Evolutionary conservation across 257 asterid species (phyloP).

Genomic region (Misopates orontium): DNA sequence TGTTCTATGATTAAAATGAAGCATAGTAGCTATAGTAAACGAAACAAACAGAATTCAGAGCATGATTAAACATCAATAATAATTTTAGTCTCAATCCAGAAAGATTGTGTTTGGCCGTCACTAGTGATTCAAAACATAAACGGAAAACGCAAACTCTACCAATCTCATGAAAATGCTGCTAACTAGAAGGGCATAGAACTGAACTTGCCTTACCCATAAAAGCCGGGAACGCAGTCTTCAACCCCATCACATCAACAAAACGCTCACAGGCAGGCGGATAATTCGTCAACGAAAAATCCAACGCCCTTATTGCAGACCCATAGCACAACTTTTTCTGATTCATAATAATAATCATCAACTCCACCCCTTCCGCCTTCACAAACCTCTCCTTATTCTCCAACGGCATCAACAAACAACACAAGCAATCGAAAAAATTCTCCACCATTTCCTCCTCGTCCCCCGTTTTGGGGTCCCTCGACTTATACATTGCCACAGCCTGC

Average conservation of each 20-base stretch:
- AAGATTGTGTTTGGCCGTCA: not conserved
- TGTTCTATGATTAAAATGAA: constrained; percentile 5
- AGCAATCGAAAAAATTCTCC: constrained; percentile 84
- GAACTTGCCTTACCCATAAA: constrained; percentile 99
- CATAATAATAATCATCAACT: constrained; percentile 94
- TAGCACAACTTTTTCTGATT: constrained; percentile 94
- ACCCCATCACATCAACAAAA: constrained; percentile 94
- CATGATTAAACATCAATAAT: not conserved
- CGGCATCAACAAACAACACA: constrained; percentile 96
- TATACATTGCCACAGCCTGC: constrained; percentile 96
- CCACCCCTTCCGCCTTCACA: constrained; percentile 98
- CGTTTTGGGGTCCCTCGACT: constrained; percentile 88
- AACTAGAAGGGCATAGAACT: constrained; percentile 34
- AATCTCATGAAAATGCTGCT: constrained; percentile 5
- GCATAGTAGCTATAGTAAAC: constrained; percentile 9
- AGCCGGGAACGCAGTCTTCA: constrained; percentile 99
- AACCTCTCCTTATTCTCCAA: constrained; percentile 97
- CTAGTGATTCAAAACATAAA: not conserved
- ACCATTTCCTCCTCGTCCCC: constrained; percentile 98
- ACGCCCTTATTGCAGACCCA: constrained; percentile 86
- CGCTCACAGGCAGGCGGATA: constrained; percentile 98
- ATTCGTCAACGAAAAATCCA: constrained; percentile 91
- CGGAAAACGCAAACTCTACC: not conserved
- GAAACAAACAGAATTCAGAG: not conserved
- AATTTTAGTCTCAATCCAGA: constrained; percentile 3